phyloP scores from a whole-genome alignment of 805 yeast species.

The Metschnikowia drakensbergensis region DNA sequence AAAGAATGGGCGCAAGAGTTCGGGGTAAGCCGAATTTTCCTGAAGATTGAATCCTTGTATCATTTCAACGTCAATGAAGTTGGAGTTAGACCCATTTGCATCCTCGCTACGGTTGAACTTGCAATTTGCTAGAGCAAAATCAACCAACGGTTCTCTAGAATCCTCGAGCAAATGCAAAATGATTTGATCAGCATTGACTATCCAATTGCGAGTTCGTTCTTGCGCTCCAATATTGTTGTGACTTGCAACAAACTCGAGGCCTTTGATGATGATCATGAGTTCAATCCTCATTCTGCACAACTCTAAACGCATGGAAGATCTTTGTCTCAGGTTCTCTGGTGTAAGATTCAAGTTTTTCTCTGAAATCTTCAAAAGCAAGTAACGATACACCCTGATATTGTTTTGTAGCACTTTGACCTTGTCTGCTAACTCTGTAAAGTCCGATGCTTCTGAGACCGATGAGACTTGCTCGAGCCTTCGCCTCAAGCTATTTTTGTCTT shows the following conservation, averaged over 20 bases:
- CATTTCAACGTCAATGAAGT: constrained; percentile 54
- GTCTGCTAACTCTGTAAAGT: constrained; percentile 32
- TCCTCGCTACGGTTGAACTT: constrained; percentile 59
- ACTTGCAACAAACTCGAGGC: constrained; percentile 12
- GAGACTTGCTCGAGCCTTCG: constrained; percentile 40
- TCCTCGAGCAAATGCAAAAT: constrained; percentile 66
- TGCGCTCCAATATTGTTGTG: constrained; percentile 8
- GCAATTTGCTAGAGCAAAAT: constrained; percentile 60
- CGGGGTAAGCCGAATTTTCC: constrained; percentile 58
- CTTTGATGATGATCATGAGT: constrained; percentile 30
- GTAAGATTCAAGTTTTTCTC: constrained; percentile 26
- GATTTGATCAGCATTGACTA: constrained; percentile 53
- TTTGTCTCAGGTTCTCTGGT: constrained; percentile 20
- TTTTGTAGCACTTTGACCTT: constrained; percentile 30
- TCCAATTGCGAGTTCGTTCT: constrained; percentile 14
- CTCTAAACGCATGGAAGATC: constrained; percentile 28
- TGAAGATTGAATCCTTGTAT: constrained; percentile 69
- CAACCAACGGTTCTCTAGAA: constrained; percentile 60
- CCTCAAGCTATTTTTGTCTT: constrained; percentile 27
- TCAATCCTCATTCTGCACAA: constrained; percentile 32
- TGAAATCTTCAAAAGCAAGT: constrained; percentile 40
- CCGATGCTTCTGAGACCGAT: constrained; percentile 34
- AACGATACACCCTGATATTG: constrained; percentile 26
- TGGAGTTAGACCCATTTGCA: constrained; percentile 63
- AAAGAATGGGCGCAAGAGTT: constrained; percentile 55